A percentile compares a stretch with the other conserved stretches of the same genome.
Evolutionary conservation across 192 early-diverging fungal genomes (phyloP).

Genomic region (Podila verticillata): DNA sequence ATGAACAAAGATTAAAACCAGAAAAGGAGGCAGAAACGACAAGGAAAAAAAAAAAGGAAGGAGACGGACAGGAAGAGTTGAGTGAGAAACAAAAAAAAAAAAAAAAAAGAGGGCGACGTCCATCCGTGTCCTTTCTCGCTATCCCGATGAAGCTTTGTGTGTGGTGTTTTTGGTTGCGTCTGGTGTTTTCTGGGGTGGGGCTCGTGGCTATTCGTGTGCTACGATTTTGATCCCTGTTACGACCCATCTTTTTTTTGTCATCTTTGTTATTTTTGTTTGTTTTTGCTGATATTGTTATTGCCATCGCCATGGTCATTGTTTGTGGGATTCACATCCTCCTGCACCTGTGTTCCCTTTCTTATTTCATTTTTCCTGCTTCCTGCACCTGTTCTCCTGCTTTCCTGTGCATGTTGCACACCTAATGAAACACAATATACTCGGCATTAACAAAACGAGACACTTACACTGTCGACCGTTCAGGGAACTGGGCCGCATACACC

Average conservation of each 20-base stretch:
- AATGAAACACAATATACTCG: no score
- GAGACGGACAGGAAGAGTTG: slow-evolving; percentile 2
- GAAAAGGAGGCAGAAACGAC: background rate
- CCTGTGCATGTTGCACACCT: no score
- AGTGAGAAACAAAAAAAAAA: background rate
- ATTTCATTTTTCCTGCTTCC: no score
- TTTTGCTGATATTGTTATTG: no score
- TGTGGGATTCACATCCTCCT: no score
- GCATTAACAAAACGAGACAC: slow-evolving; percentile 5
- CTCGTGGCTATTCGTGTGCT: background rate
- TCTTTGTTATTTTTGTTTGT: no score
- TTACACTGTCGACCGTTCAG: slow-evolving; percentile 50
- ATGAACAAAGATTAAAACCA: slow-evolving; percentile 1
- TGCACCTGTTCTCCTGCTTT: no score
- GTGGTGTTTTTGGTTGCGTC: background rate
- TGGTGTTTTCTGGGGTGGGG: background rate
- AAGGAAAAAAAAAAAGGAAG: background rate
- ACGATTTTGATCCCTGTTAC: background rate
- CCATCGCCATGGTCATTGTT: no score
- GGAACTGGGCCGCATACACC: slow-evolving; percentile 58
- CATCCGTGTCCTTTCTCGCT: background rate
- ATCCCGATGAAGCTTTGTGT: background rate
- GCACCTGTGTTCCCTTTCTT: no score
- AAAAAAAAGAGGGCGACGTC: background rate
- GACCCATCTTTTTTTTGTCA: background rate